Evolutionary conservation across 2,329 filamentous ascomycete species (phyloP).

Genomic region (Colletotrichum sp.): DNA sequence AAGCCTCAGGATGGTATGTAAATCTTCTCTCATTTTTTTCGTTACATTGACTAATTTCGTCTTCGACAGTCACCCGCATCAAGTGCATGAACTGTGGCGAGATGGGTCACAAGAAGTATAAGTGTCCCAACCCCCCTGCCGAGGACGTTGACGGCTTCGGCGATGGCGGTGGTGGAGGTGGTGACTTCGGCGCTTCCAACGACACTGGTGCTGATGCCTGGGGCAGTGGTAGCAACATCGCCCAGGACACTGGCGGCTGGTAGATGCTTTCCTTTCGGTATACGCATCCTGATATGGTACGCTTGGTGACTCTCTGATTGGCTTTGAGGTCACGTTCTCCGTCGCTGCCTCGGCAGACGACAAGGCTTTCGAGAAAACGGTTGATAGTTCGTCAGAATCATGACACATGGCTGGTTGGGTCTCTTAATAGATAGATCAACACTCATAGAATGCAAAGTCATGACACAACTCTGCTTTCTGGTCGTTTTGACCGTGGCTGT

Average conservation of each 20-base stretch:
- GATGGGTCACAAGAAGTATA: slow-evolving; percentile 47
- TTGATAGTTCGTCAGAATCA: not conserved
- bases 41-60: slow-evolving; percentile 23
- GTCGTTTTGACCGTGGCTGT: no score
- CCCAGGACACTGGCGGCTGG: slow-evolving; percentile 1
- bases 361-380: slow-evolving; percentile 9
- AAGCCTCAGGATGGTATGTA: slow-evolving; percentile 59
- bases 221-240: not conserved
- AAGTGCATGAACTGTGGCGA: slow-evolving; percentile 63
- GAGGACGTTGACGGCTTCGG: slow-evolving; percentile 26
- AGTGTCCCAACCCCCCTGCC: slow-evolving; percentile 38
- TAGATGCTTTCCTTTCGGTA: not conserved
- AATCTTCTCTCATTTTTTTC: not conserved
- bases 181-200: not conserved
- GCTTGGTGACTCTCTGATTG: slow-evolving; percentile 3
- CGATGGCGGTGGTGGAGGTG: not conserved
- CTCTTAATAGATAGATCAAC: not conserved
- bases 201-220: not conserved
- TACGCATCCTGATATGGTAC: not conserved
- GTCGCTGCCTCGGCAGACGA: slow-evolving; percentile 13
- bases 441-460: not conserved
- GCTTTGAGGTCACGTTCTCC: slow-evolving; percentile 10
- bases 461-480: not conserved
- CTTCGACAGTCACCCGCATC: slow-evolving; percentile 49
- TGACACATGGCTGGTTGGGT: not conserved